These are phyloP conservation scores for Ceratopteris richardii DNA, from an alignment of 75 land plant genomes.

Conservation along the genomic window DNA sequence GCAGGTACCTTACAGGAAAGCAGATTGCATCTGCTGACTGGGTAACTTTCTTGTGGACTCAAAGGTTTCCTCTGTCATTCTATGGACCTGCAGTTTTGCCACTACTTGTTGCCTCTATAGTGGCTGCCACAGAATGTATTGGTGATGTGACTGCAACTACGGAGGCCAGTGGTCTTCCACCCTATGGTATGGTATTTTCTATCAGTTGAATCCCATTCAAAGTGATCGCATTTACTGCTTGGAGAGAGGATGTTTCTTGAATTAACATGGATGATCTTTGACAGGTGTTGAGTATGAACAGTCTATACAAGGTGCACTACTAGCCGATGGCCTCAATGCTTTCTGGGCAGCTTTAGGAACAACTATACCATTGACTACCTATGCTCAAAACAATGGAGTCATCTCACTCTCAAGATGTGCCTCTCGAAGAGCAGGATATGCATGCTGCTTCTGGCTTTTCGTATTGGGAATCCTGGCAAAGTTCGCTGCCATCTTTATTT, in stretches of 20 bases:
- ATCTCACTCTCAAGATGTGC: slow-evolving; percentile 41
- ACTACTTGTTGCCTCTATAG: slow-evolving; percentile 23
- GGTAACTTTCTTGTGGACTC: slow-evolving; percentile 30
- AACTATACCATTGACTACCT: slow-evolving; percentile 25
- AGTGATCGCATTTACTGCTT: too few species aligned
- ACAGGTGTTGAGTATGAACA: slow-evolving; percentile 28
- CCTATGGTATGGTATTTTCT: too few species aligned
- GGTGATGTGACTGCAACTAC: slow-evolving; percentile 39
- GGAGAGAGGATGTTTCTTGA: too few species aligned
- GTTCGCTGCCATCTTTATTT: slow-evolving; percentile 28
- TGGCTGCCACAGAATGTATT: slow-evolving; percentile 36
- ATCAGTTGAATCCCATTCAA: too few species aligned
- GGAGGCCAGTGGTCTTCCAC: slow-evolving; percentile 25
- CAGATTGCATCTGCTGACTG: slow-evolving; percentile 21
- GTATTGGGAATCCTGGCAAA: slow-evolving; percentile 26
- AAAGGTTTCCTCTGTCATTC: slow-evolving; percentile 21
- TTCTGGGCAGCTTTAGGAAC: slow-evolving; percentile 35
- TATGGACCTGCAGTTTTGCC: slow-evolving; percentile 38
- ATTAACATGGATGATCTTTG: too few species aligned
- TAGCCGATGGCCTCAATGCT: slow-evolving; percentile 36
- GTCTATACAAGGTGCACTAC: slow-evolving; percentile 27
- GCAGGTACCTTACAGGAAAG: slow-evolving; percentile 32
- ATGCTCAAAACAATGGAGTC: slow-evolving; percentile 38
- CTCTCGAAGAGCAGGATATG: slow-evolving; percentile 31
- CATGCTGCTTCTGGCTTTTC: slow-evolving; percentile 31